Evolutionary conservation across 306 rosid genomes (phyloP).

Genomic region (Pterocarpus macrocarpus): DNA sequence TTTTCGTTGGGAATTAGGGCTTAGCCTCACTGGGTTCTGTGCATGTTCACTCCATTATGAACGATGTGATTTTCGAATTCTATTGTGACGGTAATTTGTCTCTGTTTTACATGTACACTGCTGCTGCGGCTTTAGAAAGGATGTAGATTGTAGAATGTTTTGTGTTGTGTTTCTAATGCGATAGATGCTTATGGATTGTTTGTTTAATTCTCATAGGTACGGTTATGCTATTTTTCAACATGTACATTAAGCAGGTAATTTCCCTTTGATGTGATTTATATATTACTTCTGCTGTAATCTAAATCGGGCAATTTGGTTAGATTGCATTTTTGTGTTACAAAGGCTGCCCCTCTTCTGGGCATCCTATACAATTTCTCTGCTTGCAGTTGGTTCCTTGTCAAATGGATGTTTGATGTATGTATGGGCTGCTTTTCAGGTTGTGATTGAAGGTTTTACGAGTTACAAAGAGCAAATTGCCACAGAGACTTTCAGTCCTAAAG

Average conservation of each 20-base stretch:
- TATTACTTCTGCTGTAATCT: neutral
- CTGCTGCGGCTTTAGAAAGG: conserved; percentile 9
- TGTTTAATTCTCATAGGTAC: conserved; percentile 48
- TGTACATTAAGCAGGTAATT: conserved; percentile 95
- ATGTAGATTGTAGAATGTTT: neutral
- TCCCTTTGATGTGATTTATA: neutral
- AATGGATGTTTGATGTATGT: conserved; percentile 30
- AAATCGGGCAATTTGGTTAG: conserved; percentile 5
- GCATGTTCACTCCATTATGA: neutral
- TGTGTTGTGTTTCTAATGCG: conserved; percentile 2
- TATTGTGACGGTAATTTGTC: neutral
- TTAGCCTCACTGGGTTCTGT: conserved; percentile 16
- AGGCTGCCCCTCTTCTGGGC: neutral
- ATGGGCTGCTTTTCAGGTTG: conserved; percentile 57
- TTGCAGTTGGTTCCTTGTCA: conserved; percentile 16
- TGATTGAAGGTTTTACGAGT: conserved; percentile 97
- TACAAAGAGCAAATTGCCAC: conserved; percentile 92
- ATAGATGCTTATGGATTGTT: conserved; percentile 43
- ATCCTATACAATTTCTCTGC: conserved; percentile 9
- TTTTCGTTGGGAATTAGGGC: neutral
- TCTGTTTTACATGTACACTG: neutral
- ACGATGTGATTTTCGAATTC: conserved; percentile 10
- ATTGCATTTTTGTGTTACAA: neutral
- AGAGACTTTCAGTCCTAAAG: conserved; percentile 95
- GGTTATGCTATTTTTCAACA: conserved; percentile 60